Evolutionary conservation across 169 alveolate species (phyloP).

Genomic region (Plasmodium sp.): DNA sequence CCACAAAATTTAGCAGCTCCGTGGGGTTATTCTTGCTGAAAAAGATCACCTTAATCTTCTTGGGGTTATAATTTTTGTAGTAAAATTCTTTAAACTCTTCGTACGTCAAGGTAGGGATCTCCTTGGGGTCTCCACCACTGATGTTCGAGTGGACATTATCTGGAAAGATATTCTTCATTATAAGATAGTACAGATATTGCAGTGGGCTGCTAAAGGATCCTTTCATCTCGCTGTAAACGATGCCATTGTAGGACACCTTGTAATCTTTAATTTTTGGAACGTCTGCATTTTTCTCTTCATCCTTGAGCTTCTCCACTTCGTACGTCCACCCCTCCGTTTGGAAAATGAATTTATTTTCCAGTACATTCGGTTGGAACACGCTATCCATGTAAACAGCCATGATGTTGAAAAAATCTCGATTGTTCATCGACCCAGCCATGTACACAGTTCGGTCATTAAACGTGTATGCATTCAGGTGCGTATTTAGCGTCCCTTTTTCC

Average conservation of each 20-base stretch:
- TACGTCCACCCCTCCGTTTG: constrained; percentile 92
- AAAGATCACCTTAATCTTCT: constrained; percentile 85
- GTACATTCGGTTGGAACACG: constrained; percentile 86
- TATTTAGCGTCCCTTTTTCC: constrained; percentile 86
- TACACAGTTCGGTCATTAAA: constrained; percentile 90
- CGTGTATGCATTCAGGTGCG: constrained; percentile 90
- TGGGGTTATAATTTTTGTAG: constrained; percentile 85
- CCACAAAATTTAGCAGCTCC: constrained; percentile 81
- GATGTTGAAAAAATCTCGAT: constrained; percentile 84
- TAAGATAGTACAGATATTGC: constrained; percentile 60
- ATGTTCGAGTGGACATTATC: constrained; percentile 83
- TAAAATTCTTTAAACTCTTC: constrained; percentile 84
- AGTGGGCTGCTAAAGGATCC: constrained; percentile 74
- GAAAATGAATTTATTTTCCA: constrained; percentile 78
- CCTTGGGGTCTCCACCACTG: constrained; percentile 91
- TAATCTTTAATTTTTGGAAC: constrained; percentile 77
- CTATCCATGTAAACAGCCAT: constrained; percentile 88
- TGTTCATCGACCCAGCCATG: constrained; percentile 89
- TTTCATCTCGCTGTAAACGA: constrained; percentile 85
- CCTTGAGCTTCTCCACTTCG: constrained; percentile 76
- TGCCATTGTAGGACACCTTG: constrained; percentile 79
- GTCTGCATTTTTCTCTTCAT: constrained; percentile 32
- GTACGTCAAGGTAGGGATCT: constrained; percentile 84
- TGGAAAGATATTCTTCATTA: constrained; percentile 68
- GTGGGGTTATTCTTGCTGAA: constrained; percentile 81